These are phyloP conservation scores for Escovopsis sp. DNA, from an alignment of 2,329 filamentous ascomycete genomes.

Conservation along the genomic window DNA sequence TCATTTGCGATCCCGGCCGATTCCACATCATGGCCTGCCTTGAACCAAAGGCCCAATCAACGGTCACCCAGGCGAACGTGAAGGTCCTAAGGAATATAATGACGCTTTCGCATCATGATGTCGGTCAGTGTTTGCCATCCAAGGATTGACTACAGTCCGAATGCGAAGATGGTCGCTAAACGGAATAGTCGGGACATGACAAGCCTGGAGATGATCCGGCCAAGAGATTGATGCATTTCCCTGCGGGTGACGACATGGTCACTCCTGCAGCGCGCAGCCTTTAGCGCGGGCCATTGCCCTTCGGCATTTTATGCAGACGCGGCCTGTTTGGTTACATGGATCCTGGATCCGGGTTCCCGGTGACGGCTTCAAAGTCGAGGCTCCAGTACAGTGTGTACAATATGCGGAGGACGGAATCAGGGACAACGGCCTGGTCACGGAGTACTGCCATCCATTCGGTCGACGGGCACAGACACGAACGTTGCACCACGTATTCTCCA, in stretches of 20 bases:
- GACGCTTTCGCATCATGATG: too few species aligned
- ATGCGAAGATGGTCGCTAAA: too few species aligned
- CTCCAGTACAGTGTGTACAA: too few species aligned
- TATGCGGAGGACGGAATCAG: not conserved
- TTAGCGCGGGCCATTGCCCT: not conserved
- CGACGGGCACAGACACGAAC: too few species aligned
- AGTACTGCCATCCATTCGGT: too few species aligned
- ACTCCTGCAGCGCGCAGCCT: not conserved
- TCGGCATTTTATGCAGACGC: not conserved
- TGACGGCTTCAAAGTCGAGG: not conserved
- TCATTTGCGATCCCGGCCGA: not conserved
- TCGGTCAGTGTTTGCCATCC: too few species aligned
- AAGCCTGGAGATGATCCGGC: too few species aligned
- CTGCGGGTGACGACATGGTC: not conserved
- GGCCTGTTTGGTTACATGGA: not conserved
- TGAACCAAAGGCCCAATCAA: not conserved
- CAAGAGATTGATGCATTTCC: too few species aligned
- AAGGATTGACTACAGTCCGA: too few species aligned
- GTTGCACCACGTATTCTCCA: too few species aligned
- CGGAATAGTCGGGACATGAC: too few species aligned
- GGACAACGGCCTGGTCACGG: too few species aligned
- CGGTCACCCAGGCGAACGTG: not conserved
- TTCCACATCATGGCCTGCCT: not conserved
- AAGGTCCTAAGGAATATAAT: not conserved
- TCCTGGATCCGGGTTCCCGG: slow-evolving; percentile 3